These are phyloP conservation scores for Lactuca saligna DNA, from an alignment of 129 eudicot species.

Conservation along the genomic window DNA sequence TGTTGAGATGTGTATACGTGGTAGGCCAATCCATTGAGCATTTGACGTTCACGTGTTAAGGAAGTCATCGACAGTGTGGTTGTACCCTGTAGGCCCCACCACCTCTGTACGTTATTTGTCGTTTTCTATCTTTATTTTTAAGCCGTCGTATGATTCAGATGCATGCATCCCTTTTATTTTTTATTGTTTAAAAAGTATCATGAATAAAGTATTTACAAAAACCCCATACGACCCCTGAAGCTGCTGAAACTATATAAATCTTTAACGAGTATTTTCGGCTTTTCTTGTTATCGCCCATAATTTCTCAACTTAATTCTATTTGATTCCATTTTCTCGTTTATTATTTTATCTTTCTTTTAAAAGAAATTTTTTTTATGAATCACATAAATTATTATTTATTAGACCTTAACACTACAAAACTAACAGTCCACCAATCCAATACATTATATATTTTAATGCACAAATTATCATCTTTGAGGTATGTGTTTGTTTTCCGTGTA, in stretches of 20 bases:
- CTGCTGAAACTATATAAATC: neutral
- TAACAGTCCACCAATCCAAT: too few species aligned
- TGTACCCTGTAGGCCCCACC: neutral
- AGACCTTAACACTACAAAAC: too few species aligned
- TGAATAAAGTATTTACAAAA: neutral
- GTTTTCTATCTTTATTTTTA: conserved; percentile 3
- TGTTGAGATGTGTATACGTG: neutral
- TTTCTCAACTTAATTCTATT: too few species aligned
- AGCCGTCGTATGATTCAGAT: conserved; percentile 19
- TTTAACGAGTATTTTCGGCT: neutral
- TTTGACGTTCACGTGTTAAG: neutral
- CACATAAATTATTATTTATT: too few species aligned
- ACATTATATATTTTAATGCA: too few species aligned
- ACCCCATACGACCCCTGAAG: neutral
- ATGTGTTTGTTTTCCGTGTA: too few species aligned
- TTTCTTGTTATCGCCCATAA: too few species aligned
- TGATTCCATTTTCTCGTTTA: too few species aligned
- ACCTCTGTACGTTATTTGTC: neutral
- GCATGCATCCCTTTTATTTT: conserved; percentile 16
- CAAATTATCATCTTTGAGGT: too few species aligned
- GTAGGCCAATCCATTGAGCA: neutral
- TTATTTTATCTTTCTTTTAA: too few species aligned
- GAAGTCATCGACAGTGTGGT: conserved; percentile 8
- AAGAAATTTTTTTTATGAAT: too few species aligned
- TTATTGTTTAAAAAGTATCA: neutral